These are phyloP conservation scores for Pyrus betulifolia DNA, from an alignment of 306 rosid genomes.

Conservation along the genomic window DNA sequence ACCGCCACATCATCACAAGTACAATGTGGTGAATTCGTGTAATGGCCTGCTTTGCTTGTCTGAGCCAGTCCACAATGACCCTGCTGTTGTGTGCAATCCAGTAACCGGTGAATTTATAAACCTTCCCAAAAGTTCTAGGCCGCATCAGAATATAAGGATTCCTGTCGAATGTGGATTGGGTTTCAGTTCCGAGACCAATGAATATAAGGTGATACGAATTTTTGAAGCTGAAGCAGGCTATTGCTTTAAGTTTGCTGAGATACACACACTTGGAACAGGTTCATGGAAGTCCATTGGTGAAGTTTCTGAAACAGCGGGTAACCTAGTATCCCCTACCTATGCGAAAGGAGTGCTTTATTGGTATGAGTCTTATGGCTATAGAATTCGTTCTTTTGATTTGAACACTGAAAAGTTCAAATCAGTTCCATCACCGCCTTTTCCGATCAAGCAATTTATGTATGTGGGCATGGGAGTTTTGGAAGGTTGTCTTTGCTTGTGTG, in stretches of 20 bases:
- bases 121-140: not conserved
- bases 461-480: not conserved
- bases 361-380: too few species aligned
- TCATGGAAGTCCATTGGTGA: not conserved
- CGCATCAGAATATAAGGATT: too few species aligned
- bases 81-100: too few species aligned
- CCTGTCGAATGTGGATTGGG: not conserved
- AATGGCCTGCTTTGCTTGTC: too few species aligned
- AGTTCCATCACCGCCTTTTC: not conserved
- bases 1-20: too few species aligned
- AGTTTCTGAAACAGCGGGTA: too few species aligned
- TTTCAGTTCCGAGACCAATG: too few species aligned
- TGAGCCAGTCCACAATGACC: too few species aligned
- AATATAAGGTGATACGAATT: constrained; percentile 2
- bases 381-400: constrained; percentile 1
- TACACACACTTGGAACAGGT: constrained; percentile 10
- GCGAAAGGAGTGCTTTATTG: constrained; percentile 14
- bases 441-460: not conserved
- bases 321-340: not conserved
- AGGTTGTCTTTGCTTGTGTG: not conserved
- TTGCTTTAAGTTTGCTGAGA: not conserved
- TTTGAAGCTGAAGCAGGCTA: not conserved
- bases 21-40: too few species aligned
- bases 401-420: constrained; percentile 13
- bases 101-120: constrained; percentile 2